Evolutionary conservation across 257 asterid genomes (phyloP).

Genomic region (Fraxinus americana): DNA sequence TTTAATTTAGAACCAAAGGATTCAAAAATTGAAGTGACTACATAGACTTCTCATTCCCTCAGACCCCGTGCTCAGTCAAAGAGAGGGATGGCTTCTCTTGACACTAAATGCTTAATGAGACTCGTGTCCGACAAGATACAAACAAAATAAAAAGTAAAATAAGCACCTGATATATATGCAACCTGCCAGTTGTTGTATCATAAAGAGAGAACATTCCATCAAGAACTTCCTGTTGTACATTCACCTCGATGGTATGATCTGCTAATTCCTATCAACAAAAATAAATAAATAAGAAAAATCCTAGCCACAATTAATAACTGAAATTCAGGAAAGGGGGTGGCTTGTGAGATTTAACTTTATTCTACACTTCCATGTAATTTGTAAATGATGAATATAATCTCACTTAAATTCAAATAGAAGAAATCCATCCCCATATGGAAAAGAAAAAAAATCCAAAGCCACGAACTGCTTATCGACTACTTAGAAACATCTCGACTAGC

Average conservation of each 20-base stretch:
- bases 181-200: slow-evolving; percentile 67
- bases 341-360: too few relatives aligned
- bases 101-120: neutral
- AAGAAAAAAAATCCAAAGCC: slow-evolving; percentile 1
- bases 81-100: neutral
- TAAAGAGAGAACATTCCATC: slow-evolving; percentile 82
- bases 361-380: too few relatives aligned
- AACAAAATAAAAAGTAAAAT: neutral
- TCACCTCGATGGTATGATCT: slow-evolving; percentile 73
- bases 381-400: too few relatives aligned
- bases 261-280: slow-evolving; percentile 56
- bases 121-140: neutral
- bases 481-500: neutral
- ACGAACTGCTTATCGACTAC: slow-evolving; percentile 22
- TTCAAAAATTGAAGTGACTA: neutral
- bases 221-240: slow-evolving; percentile 72
- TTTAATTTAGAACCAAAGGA: neutral
- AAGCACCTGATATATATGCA: slow-evolving; percentile 83
- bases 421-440: neutral
- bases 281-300: slow-evolving; percentile 4
- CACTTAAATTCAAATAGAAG: neutral
- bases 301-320: neutral
- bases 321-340: neutral
- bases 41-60: neutral
- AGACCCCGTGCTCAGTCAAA: too few relatives aligned